These are phyloP conservation scores for Geranium brycei DNA, from an alignment of 345 rosid species.

Conservation along the genomic window DNA sequence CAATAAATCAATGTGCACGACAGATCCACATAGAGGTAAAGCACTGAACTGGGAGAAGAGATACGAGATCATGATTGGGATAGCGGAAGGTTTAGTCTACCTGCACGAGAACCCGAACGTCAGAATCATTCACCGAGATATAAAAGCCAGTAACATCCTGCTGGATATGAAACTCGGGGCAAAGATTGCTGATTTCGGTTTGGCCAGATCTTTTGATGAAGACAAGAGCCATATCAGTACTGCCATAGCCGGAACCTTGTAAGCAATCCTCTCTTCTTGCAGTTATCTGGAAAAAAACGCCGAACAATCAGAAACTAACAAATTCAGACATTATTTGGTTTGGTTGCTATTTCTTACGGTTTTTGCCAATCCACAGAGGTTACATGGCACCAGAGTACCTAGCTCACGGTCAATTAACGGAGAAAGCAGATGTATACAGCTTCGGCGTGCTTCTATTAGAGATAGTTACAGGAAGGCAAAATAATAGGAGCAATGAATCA, in stretches of 20 bases:
- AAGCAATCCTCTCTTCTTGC: slow-evolving; percentile 17
- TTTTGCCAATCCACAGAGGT: slow-evolving; percentile 39
- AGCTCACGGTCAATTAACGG: slow-evolving; percentile 88
- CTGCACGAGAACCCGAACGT: slow-evolving; percentile 59
- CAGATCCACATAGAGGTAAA: slow-evolving; percentile 58
- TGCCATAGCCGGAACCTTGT: slow-evolving; percentile 93
- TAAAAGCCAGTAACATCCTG: slow-evolving; percentile 83
- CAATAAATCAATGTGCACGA: slow-evolving; percentile 1
- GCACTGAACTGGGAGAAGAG: slow-evolving; percentile 65
- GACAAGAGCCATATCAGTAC: slow-evolving; percentile 95
- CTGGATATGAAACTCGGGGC: slow-evolving; percentile 66
- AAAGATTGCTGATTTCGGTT: slow-evolving; percentile 86
- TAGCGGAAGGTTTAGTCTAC: slow-evolving; percentile 73
- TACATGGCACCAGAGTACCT: slow-evolving; percentile 96
- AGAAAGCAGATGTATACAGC: slow-evolving; percentile 83
- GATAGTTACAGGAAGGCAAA: slow-evolving; percentile 67
- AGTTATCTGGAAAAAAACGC: not conserved
- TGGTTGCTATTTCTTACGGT: not conserved
- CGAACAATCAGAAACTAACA: not conserved
- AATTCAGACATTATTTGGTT: too few relatives aligned
- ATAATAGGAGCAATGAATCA: slow-evolving; percentile 51
- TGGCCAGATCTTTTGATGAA: slow-evolving; percentile 82
- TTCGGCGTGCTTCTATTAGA: slow-evolving; percentile 79
- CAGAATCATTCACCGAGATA: slow-evolving; percentile 79
- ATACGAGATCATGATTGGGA: slow-evolving; percentile 46